Conservation (phyloP, 257 asterid species). For the Lithospermum erythrorhizon region DNA sequence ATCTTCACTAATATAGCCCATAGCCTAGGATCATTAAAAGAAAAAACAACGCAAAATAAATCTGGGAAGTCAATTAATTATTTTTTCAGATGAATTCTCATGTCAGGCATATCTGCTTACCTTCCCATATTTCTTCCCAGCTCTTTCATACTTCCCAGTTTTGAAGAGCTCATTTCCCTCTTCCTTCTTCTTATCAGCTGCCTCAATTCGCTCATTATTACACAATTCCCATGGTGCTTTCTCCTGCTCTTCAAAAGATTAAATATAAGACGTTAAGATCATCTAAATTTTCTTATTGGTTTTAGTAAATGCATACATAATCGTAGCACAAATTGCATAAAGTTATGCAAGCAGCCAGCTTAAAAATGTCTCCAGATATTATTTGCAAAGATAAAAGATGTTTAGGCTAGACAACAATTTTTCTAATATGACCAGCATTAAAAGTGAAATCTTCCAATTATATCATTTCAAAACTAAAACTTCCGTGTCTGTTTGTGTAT, state of each 20-base stretch:
- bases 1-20: slow-evolving; percentile 40
- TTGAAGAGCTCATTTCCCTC: slow-evolving; percentile 58
- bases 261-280: not conserved
- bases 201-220: slow-evolving; percentile 45
- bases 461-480: no score
- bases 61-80: not conserved
- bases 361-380: no score
- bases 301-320: no score
- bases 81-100: slow-evolving; percentile 2
- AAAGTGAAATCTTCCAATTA: no score
- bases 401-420: no score
- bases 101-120: slow-evolving; percentile 13
- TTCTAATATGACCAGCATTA: no score
- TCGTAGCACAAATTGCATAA: no score
- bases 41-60: not conserved
- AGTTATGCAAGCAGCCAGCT: no score
- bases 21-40: slow-evolving; percentile 31
- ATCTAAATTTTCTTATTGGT: not conserved
- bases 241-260: slow-evolving; percentile 28
- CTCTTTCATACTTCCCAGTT: slow-evolving; percentile 46
- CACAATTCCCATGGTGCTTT: slow-evolving; percentile 58
- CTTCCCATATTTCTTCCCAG: slow-evolving; percentile 37
- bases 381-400: no score
- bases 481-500: no score
- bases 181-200: slow-evolving; percentile 47